Evolutionary conservation across 2,329 filamentous ascomycete species (phyloP).

Genomic region (Sporothrix brasiliensis): DNA sequence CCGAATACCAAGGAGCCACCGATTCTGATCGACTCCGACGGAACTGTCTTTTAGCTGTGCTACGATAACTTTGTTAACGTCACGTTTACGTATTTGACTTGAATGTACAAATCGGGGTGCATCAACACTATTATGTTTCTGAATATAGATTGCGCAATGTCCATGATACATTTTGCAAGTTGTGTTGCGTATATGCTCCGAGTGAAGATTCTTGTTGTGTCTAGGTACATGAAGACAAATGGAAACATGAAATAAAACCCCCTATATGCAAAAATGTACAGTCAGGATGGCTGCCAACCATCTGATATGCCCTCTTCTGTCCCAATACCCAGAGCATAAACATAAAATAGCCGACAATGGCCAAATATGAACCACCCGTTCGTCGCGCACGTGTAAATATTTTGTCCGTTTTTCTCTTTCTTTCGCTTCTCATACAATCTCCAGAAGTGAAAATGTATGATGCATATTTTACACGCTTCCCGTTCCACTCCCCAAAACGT

Average conservation of each 20-base stretch:
- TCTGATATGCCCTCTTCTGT: constrained; percentile 13
- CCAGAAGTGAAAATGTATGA: neutral
- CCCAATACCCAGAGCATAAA: neutral
- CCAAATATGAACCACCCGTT: neutral
- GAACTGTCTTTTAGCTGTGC: constrained; percentile 72
- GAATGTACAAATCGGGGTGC: constrained; percentile 21
- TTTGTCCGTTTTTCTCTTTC: neutral
- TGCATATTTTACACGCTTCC: neutral
- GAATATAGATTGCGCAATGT: neutral
- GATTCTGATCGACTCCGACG: constrained; percentile 94
- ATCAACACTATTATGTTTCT: neutral
- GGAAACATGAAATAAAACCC: neutral
- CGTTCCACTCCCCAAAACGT: no score
- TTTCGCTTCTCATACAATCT: neutral
- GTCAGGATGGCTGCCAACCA: neutral
- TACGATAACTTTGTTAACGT: neutral
- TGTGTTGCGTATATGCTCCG: neutral
- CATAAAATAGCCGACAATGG: neutral
- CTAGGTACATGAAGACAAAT: constrained; percentile 16
- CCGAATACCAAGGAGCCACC: constrained; percentile 96
- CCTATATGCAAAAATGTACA: constrained; percentile 17
- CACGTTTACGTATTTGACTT: neutral
- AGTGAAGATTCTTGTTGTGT: constrained; percentile 27
- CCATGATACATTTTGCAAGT: no score
- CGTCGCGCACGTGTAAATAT: neutral